Evolutionary conservation across 176 grass and related monocot genomes (phyloP), one percentile per base, ranked within the genome.

Genomic region (Triticum monococcum): DNA sequence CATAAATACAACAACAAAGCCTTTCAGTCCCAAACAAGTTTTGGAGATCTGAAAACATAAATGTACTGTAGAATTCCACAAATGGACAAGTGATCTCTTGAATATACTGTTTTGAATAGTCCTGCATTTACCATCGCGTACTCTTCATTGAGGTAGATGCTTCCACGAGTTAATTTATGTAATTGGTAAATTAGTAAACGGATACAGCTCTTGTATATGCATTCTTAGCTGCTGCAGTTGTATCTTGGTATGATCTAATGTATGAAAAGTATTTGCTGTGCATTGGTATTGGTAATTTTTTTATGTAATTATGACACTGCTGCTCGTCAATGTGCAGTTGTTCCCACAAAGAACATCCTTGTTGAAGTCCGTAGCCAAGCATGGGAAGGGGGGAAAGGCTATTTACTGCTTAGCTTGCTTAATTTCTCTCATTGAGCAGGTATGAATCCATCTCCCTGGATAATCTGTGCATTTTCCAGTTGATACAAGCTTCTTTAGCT

Each of bases 401-500:
- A 57, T 91, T 65, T 98, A 98, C 54, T 98, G 93, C 88, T 81
- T 98, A 87, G 75, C 91, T 72, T 98, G 96, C 76, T 83, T 98
- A 81, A 90, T 98, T 91, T 95, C 96, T 81, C 89, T 98, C 32
- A 86, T 98, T 45, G 91, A 98, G 79, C 96, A 95, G 96, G 96
- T 95, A 57, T 74, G 40, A 28, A 81, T 31, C 72, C 43, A 72
- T 65, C 33, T 38, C 16, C 14, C 22, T 52, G 59, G n/a, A 67
- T 5, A 72, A 69, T 66, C 18, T 70, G 20, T 17, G 37, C 66
- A 83, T 37, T 82, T 79, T 80, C 24, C 56, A 84, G 52, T 46
- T 87, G 40, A 36, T 62, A 28, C 13, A 3, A 66, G 75, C 61
- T 48, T 88, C 24, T 45, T 81, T 36, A 80, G 74, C 36, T 75